Conservation (phyloP, 768 basidiomycete species). For the Megacollybia marginata region DNA sequence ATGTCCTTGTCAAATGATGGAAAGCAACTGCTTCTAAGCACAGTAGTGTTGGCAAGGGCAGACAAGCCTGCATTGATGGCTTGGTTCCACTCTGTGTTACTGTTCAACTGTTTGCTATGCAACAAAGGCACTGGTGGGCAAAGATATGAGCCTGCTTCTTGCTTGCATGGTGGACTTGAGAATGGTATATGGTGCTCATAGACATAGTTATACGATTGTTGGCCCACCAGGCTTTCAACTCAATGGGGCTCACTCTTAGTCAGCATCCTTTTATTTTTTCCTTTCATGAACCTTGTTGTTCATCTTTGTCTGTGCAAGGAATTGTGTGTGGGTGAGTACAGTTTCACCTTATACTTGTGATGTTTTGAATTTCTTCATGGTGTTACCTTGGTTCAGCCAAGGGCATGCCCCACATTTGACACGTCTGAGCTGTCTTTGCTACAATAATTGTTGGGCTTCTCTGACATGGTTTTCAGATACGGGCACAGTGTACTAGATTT, state of each 20-base stretch:
- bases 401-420: conserved; percentile 81
- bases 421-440: conserved; percentile 28
- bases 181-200: conserved; percentile 68
- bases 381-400: conserved; percentile 45
- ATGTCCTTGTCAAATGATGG: conserved; percentile 46
- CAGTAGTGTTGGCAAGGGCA: conserved; percentile 50
- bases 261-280: conserved; percentile 58
- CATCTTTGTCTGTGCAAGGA: conserved; percentile 8
- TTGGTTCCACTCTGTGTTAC: conserved; percentile 54
- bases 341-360: conserved; percentile 33
- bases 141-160: conserved; percentile 70
- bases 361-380: conserved; percentile 92
- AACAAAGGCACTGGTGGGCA: conserved; percentile 43
- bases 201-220: conserved; percentile 84
- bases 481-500: too few relatives aligned
- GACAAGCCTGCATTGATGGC: conserved; percentile 5
- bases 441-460: not conserved
- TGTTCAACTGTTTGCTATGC: conserved; percentile 25
- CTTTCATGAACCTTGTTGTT: conserved; percentile 45
- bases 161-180: conserved; percentile 35
- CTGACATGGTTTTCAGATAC: too few relatives aligned
- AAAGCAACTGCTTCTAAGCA: conserved; percentile 73
- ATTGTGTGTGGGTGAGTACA: conserved; percentile 14
- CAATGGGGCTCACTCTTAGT: conserved; percentile 90
- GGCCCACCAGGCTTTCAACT: conserved; percentile 52